Conservation (phyloP, 257 asterid genomes). For the Nyctanthes arbortristis region DNA sequence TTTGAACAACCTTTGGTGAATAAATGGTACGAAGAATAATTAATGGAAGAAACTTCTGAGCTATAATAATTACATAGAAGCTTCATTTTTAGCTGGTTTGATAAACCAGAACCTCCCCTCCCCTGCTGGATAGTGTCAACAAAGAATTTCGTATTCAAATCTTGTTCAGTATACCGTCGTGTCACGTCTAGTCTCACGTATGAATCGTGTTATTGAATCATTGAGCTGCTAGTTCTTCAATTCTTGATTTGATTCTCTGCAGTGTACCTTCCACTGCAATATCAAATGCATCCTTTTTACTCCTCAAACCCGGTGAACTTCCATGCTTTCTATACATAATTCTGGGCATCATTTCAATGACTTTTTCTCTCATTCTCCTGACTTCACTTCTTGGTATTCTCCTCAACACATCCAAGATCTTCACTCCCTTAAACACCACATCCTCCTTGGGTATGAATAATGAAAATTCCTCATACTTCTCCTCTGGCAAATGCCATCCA, state of each 20-base stretch:
- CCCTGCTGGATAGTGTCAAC: not conserved
- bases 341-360: constrained; percentile 65
- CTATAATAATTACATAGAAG: not conserved
- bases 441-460: constrained; percentile 81
- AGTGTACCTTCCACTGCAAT: constrained; percentile 71
- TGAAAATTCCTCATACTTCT: constrained; percentile 61
- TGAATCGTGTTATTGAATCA: constrained; percentile 2
- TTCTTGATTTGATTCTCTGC: constrained; percentile 56
- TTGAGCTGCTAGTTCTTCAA: constrained; percentile 33
- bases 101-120: not conserved
- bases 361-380: constrained; percentile 77
- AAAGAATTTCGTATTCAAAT: not conserved
- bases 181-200: too few species aligned
- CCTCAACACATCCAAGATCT: constrained; percentile 63
- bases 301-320: constrained; percentile 73
- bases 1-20: not conserved
- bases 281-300: constrained; percentile 85
- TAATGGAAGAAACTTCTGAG: not conserved
- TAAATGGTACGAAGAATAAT: not conserved
- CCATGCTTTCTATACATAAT: constrained; percentile 85
- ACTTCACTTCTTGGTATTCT: constrained; percentile 62
- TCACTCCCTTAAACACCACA: constrained; percentile 79
- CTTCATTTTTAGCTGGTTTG: not conserved
- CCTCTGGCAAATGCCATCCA: constrained; percentile 76
- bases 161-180: not conserved